These are phyloP conservation scores for Solanum tacnaense DNA, from an alignment of 257 asterid species.

Conservation along the genomic window DNA sequence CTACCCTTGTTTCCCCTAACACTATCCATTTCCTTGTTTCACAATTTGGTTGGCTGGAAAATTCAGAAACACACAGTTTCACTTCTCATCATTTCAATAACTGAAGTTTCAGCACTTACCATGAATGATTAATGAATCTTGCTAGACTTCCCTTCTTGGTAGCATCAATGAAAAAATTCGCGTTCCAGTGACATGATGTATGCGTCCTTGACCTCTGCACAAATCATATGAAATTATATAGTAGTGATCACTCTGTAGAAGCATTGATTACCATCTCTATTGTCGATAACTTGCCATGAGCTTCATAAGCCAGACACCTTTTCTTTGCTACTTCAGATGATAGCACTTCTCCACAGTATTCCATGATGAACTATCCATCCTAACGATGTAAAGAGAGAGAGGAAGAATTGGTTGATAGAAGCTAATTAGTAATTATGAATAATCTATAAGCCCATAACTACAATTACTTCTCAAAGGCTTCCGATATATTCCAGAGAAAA, in stretches of 20 bases:
- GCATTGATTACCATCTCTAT: neutral
- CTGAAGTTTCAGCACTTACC: constrained; percentile 10
- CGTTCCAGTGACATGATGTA: neutral
- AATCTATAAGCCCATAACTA: neutral
- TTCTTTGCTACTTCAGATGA: constrained; percentile 58
- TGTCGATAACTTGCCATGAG: constrained; percentile 29
- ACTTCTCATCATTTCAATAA: neutral
- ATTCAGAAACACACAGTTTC: constrained; percentile 5
- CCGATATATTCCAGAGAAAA: neutral
- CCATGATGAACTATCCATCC: constrained; percentile 84
- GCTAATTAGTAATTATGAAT: neutral
- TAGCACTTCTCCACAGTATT: constrained; percentile 86
- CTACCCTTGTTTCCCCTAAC: constrained; percentile 82
- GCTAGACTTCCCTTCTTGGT: neutral
- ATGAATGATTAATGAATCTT: neutral
- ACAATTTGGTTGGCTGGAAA: constrained; percentile 74
- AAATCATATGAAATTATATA: neutral
- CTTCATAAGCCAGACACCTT: constrained; percentile 64
- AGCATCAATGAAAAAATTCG: neutral
- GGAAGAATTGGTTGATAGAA: neutral
- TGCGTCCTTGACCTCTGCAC: neutral
- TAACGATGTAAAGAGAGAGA: constrained; percentile 21
- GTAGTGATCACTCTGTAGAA: neutral
- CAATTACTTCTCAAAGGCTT: neutral
- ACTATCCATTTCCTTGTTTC: constrained; percentile 97